Conservation (phyloP, 2,329 filamentous ascomycete genomes). For the Botryotinia globosa region DNA sequence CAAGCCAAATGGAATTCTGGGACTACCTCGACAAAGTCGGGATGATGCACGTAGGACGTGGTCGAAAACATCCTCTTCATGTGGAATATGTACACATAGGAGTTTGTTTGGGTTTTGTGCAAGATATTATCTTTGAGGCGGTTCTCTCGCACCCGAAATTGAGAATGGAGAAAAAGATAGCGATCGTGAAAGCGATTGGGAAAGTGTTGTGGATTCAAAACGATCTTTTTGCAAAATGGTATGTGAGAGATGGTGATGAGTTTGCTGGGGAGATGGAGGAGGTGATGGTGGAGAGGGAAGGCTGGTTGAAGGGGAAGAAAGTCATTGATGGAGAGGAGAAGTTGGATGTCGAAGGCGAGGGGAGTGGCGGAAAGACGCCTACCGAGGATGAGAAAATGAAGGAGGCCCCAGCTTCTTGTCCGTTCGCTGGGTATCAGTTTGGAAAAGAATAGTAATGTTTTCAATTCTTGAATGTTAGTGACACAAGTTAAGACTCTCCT, state of each 20-base stretch:
- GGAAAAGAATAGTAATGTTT: background rate
- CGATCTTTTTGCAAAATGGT: slow-evolving; percentile 82
- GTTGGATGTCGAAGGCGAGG: background rate
- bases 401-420: background rate
- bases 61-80: slow-evolving; percentile 16
- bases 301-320: slow-evolving; percentile 15
- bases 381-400: background rate
- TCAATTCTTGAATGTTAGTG: background rate
- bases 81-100: slow-evolving; percentile 75
- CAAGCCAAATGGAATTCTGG: slow-evolving; percentile 47
- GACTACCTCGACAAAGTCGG: slow-evolving; percentile 82
- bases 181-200: slow-evolving; percentile 69
- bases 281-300: slow-evolving; percentile 14
- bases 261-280: slow-evolving; percentile 15
- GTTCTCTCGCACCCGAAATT: slow-evolving; percentile 62
- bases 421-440: background rate
- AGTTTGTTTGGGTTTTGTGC: slow-evolving; percentile 68
- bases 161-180: slow-evolving; percentile 65
- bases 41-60: slow-evolving; percentile 20
- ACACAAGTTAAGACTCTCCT: background rate
- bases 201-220: slow-evolving; percentile 90
- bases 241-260: slow-evolving; percentile 39
- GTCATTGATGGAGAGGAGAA: slow-evolving; percentile 1
- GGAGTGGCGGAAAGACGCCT: background rate
- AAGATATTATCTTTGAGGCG: slow-evolving; percentile 74